Conservation (phyloP, 345 rosid species). For the Eucalyptus guilfoylei region DNA sequence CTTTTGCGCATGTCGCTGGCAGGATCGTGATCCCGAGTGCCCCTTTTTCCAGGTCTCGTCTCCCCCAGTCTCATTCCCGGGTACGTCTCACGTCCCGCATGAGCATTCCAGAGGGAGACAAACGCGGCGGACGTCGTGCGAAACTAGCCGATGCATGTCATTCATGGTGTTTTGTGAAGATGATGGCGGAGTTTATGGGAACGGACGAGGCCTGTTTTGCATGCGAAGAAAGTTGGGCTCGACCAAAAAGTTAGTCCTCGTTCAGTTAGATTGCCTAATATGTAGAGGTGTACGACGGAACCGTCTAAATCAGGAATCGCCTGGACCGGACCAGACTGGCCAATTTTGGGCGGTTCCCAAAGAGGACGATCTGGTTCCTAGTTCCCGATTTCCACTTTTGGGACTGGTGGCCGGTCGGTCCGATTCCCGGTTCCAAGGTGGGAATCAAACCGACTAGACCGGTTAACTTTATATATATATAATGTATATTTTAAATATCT, state of each 20-base stretch:
- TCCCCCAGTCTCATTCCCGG: background rate
- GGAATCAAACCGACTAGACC: rapidly evolving
- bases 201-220: background rate
- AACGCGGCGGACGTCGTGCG: background rate
- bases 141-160: background rate
- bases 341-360: rapidly evolving
- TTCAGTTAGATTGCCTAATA: background rate
- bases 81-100: background rate
- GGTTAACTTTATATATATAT: too few species aligned
- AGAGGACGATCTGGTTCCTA: rapidly evolving
- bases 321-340: rapidly evolving
- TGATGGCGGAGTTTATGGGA: background rate
- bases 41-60: background rate
- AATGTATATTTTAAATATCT: too few species aligned
- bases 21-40: background rate
- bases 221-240: background rate
- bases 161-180: background rate
- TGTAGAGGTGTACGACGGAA: too few species aligned
- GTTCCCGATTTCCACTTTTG: too few species aligned
- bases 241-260: background rate
- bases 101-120: background rate
- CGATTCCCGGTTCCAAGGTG: rapidly evolving
- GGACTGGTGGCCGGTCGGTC: rapidly evolving
- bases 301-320: rapidly evolving
- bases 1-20: background rate